Base-by-base conservation (phyloP, 1,284 basidiomycete genomes). In the Ceratorhiza oryzae-sativae region DNA sequence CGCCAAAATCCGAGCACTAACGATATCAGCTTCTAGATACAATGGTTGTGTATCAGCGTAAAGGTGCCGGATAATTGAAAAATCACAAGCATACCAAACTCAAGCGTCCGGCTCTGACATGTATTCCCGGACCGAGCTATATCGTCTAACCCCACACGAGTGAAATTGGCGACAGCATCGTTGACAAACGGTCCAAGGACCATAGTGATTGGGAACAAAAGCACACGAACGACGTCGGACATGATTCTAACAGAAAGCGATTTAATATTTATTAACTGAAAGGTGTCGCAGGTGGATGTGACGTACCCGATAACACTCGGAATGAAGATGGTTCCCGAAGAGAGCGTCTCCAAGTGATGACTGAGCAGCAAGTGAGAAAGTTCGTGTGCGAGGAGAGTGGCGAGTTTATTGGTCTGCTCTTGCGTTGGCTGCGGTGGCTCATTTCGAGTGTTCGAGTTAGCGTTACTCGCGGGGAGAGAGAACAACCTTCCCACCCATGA, bases 141-240 rank as follows among this genome's bases (percentile, higher is more conserved):
- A 77, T 94, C 92, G 3, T 88, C 86, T 5, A 89, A 87, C 3
- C 91, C 88, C 1, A 90, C 84, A 78, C 89, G 89, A 30, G 92
- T 91, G 60, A 94, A 77, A 72, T 92, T 88, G 0, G 90, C 93
- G 8, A 97, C 85, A 0, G 93, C 94, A 76, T 96, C 94, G 77
- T 95, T 95, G 61, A 96, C 88, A 76, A 95, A 94, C 0, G 94
- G 94, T 0, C 94, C 94, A 71, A 95, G 90, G 34, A 95, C 78
- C 88, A 94, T 91, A 12, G 94, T 97, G 56, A 95, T 78, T 0
- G 94, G 94, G 81, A 94, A 95, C 18, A 94, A 81, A 49, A 94
- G 79, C 1, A 93, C 88, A 51, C 94, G 85, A 34, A 90, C 77
- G 25, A 94, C 77, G 79, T 96, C 94, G 15, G 91, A 84, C 9